Conservation (phyloP, 129 eudicot genomes). For the Pittosporum tobira region DNA sequence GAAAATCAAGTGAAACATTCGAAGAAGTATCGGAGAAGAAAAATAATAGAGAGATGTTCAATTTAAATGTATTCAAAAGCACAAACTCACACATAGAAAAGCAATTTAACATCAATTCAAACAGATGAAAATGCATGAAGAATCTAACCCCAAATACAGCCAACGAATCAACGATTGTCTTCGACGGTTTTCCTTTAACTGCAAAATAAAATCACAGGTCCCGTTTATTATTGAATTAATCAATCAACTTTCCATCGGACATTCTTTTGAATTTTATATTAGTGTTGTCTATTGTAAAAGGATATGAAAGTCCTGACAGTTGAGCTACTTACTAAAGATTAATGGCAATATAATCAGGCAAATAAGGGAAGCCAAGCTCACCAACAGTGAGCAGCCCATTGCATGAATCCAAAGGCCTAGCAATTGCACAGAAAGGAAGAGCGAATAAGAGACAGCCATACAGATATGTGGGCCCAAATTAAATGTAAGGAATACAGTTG, state of each 20-base stretch:
- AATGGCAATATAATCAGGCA: conserved; percentile 81
- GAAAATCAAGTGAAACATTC: background rate
- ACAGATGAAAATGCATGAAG: conserved; percentile 5
- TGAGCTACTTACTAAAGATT: conserved; percentile 61
- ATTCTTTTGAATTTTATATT: too few relatives aligned
- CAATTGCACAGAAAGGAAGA: conserved; percentile 5
- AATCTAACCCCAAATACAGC: conserved; percentile 92
- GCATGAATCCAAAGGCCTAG: conserved; percentile 84
- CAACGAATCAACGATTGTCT: conserved; percentile 69
- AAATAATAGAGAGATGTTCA: background rate
- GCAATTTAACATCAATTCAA: background rate
- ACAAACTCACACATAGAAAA: conserved; percentile 1
- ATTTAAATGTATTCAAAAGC: background rate
- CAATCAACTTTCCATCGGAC: too few relatives aligned
- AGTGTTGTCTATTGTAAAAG: too few relatives aligned
- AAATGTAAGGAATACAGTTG: background rate
- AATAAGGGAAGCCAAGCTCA: conserved; percentile 93
- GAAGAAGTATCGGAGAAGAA: background rate
- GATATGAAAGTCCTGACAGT: background rate
- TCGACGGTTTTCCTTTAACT: conserved; percentile 89
- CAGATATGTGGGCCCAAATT: background rate
- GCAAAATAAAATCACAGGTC: conserved; percentile 24
- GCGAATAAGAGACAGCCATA: background rate
- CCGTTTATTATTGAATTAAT: too few relatives aligned
- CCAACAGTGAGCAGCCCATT: conserved; percentile 91